These are phyloP conservation scores for Tephrocybe sp. DNA, from an alignment of 768 basidiomycete species.

Conservation along the genomic window DNA sequence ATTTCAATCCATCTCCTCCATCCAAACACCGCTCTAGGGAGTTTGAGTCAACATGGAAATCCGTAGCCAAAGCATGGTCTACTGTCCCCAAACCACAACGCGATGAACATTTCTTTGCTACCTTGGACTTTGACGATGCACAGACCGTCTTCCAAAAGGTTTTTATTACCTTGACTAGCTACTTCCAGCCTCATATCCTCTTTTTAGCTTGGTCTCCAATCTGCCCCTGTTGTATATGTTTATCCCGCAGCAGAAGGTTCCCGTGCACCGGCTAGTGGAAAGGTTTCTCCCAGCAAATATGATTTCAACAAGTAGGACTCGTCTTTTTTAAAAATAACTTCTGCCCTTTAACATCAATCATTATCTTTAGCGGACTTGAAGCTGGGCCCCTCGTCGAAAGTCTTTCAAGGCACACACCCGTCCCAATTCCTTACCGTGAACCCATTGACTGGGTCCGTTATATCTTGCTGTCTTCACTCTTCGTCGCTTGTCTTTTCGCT, in stretches of 20 bases:
- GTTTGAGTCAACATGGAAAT: slow-evolving; percentile 81
- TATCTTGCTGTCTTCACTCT: slow-evolving; percentile 38
- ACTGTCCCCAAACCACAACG: slow-evolving; percentile 55
- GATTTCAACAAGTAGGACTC: slow-evolving; percentile 69
- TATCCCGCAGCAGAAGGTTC: slow-evolving; percentile 75
- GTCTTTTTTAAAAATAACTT: background rate
- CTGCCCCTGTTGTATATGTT: slow-evolving; percentile 82
- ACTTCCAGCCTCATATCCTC: background rate
- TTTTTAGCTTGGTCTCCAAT: slow-evolving; percentile 69
- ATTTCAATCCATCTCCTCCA: background rate
- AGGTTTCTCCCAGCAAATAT: slow-evolving; percentile 57
- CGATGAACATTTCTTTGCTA: slow-evolving; percentile 89
- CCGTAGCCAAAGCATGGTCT: slow-evolving; percentile 83
- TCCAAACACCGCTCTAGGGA: slow-evolving; percentile 45
- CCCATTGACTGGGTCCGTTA: slow-evolving; percentile 74
- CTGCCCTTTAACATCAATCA: background rate
- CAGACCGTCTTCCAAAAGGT: slow-evolving; percentile 81
- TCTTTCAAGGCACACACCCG: slow-evolving; percentile 70
- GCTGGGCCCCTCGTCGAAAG: slow-evolving; percentile 73
- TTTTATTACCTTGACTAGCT: background rate
- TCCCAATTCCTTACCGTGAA: slow-evolving; percentile 76
- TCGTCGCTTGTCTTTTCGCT: slow-evolving; percentile 45
- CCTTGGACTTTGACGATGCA: slow-evolving; percentile 82
- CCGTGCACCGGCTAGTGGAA: slow-evolving; percentile 54
- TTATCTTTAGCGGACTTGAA: slow-evolving; percentile 69